phyloP scores from a whole-genome alignment of 768 basidiomycete genomes.

The Boletus rufocinnamomeus region DNA sequence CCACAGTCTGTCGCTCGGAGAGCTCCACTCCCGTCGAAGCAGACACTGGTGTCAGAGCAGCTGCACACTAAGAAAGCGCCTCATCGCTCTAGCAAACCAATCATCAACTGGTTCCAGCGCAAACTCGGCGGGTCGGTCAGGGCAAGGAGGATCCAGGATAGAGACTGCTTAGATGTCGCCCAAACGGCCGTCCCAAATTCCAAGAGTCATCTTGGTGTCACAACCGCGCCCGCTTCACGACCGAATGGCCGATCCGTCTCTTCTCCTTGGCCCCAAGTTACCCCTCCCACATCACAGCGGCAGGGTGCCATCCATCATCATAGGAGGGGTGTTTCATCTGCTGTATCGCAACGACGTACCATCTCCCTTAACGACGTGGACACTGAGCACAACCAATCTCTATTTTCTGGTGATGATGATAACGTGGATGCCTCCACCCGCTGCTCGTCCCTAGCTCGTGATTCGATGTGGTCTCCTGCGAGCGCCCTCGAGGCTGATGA shows the following conservation, averaged over 20 bases:
- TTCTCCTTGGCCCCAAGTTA: conserved; percentile 30
- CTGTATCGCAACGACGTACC: conserved; percentile 49
- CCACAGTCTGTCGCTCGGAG: conserved; percentile 20
- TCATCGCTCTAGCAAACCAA: conserved; percentile 76
- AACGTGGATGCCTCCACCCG: conserved; percentile 50
- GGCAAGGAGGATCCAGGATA: conserved; percentile 49
- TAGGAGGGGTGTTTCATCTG: conserved; percentile 23
- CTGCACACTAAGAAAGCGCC: conserved; percentile 58
- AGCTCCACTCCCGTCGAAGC: conserved; percentile 23
- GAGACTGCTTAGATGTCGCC: conserved; percentile 15
- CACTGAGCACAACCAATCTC: conserved; percentile 41
- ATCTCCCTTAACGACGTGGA: conserved; percentile 67
- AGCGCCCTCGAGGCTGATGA: conserved; percentile 87
- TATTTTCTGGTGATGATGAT: conserved; percentile 39
- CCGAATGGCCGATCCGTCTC: conserved; percentile 32
- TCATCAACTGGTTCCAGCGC: conserved; percentile 88
- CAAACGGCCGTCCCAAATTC: conserved; percentile 15
- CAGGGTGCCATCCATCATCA: conserved; percentile 22
- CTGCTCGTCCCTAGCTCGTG: conserved; percentile 62
- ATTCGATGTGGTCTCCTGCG: conserved; percentile 79
- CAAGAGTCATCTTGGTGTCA: conserved; percentile 19
- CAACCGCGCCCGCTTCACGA: conserved; percentile 18
- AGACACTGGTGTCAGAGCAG: conserved; percentile 36
- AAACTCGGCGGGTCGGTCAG: conserved; percentile 75
- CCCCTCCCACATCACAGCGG: conserved; percentile 26